Evolutionary conservation across 2,329 filamentous ascomycete genomes (phyloP), one percentile per base, ranked within the genome.

Genomic region (Acephala macrosclerotiorum): DNA sequence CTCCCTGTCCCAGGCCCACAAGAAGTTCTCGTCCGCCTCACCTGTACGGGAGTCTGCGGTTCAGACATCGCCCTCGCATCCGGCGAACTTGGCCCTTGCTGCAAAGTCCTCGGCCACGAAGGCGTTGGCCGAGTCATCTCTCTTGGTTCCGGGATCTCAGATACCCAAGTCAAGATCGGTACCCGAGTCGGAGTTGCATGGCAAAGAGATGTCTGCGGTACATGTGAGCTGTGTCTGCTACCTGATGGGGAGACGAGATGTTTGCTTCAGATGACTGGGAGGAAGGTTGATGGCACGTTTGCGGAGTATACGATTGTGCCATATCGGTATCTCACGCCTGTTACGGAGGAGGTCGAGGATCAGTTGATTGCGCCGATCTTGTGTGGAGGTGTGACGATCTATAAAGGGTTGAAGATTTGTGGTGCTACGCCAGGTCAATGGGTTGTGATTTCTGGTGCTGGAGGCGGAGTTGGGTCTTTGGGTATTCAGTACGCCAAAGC

Each of bases 341-440:
- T 87, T 40, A 84, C 84, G 0, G 83, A 86, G 14, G 75, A 74
- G 0, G 77, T 86, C 12, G 75, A 81, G 5, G 82, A 82, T 0
- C 79, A 83, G 35, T 70, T 78, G 0, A 81, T 81, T 0, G 85
- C 90, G 2, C 91, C 91, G 0, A 86, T 94, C 79, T 82, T 94
- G 22, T 94, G 91, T 75, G 91, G 88, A 1, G 91, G 92, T 0
- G 84, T 94, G 64, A 94, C 92, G 0, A 85, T 90, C 0, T 95
- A 87, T 74, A 85, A 86, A 3, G 91, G 91, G 0, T 78, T 94
- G 59, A 79, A 82, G 14, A 82, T 85, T 40, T 83, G 82, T 59
- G 74, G 78, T 62, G 70, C 80, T 58, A 77, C 68, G 67, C 56
- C 68, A 18, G 68, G 68, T 36, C 67, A 72, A 26, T 74, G 71